Conservation (phyloP, 352 stramenopile genomes). For the Plasmopara muralis region DNA sequence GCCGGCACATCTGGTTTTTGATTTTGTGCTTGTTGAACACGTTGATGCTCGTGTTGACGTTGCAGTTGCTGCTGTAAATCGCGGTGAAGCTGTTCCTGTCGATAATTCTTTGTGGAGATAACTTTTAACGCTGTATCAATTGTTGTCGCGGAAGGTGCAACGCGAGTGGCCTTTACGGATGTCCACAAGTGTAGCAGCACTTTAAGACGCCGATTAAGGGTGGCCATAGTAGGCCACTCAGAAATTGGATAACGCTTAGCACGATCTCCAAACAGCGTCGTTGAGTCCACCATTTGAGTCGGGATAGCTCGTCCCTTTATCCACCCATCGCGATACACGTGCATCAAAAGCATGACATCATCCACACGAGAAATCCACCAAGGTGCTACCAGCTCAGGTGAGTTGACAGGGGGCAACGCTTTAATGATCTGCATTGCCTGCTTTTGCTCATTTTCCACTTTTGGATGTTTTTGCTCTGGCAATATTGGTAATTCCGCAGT, state of each 20-base stretch:
- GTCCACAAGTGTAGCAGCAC: slow-evolving; percentile 47
- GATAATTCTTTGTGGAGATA: slow-evolving; percentile 11
- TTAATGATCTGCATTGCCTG: slow-evolving; percentile 41
- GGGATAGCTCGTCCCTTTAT: slow-evolving; percentile 42
- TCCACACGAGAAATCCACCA: slow-evolving; percentile 80
- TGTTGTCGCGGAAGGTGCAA: slow-evolving; percentile 1
- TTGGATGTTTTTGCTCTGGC: not conserved
- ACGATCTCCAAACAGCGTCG: slow-evolving; percentile 53
- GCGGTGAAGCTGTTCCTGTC: slow-evolving; percentile 7
- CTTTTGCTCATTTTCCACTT: slow-evolving; percentile 17
- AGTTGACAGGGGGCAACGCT: slow-evolving; percentile 30
- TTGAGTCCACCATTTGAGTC: slow-evolving; percentile 27
- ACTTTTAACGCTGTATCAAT: slow-evolving; percentile 9
- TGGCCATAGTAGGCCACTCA: slow-evolving; percentile 42
- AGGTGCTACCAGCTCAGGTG: slow-evolving; percentile 29
- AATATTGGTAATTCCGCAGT: not conserved
- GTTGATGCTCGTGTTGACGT: slow-evolving; percentile 18
- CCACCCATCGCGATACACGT: slow-evolving; percentile 68
- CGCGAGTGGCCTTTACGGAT: slow-evolving; percentile 11
- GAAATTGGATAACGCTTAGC: slow-evolving; percentile 15
- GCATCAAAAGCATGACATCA: slow-evolving; percentile 65
- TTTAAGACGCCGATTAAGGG: slow-evolving; percentile 51
- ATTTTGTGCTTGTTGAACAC: slow-evolving; percentile 11
- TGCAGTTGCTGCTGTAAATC: slow-evolving; percentile 18
- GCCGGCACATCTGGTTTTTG: slow-evolving; percentile 15